Evolutionary conservation across 495 filamentous ascomycete genomes (phyloP), one percentile per base, ranked within the genome.

Genomic region (Penicillium simplicissimum): DNA sequence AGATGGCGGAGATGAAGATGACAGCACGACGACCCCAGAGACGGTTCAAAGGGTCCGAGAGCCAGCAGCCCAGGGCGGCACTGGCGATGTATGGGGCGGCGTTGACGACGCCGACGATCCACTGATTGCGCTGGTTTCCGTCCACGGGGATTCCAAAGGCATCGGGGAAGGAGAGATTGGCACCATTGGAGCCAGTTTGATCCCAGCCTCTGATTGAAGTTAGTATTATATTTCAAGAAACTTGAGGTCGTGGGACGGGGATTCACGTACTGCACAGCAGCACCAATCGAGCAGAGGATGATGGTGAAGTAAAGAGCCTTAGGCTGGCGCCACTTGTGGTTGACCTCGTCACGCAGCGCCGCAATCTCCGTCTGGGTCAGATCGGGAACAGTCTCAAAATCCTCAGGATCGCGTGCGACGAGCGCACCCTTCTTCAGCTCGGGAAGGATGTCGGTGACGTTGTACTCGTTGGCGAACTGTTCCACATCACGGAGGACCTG

Each of bases 101-200:
- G 64, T 90, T 90, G 59, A 90, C 75, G 14, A 88, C 62, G 34
- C 87, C 87, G 35, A 88, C 79, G 33, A 90, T 72, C 81, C 86
- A 88, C 23, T 79, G 70, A 66, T 90, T 84, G 14, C 64, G 66
- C 8, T 67, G 60, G 23, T 61, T 68, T 0, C 47, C 49, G 8
- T 59, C 38, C 14, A 76, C 69, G 1, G 81, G 79, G 40, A 89
- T 86, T 19, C 82, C 83, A 61, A 90, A 85, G 33, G 81, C 81
- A 28, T 67, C 59, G 0, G 84, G 84, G 68, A 88, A 90, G 19
- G 79, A 80, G 42, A 90, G 68, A 57, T 90, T 90, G 34, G 88
- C 88, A 48, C 87, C 88, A 61, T 90, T 90, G 52, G 84, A 85
- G n/a, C 87, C 87, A n/a, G 87, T 88, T 63, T 90, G 86, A 68